phyloP scores from a whole-genome alignment of 192 early-diverging fungal genomes.

The Coemansia sp. region DNA sequence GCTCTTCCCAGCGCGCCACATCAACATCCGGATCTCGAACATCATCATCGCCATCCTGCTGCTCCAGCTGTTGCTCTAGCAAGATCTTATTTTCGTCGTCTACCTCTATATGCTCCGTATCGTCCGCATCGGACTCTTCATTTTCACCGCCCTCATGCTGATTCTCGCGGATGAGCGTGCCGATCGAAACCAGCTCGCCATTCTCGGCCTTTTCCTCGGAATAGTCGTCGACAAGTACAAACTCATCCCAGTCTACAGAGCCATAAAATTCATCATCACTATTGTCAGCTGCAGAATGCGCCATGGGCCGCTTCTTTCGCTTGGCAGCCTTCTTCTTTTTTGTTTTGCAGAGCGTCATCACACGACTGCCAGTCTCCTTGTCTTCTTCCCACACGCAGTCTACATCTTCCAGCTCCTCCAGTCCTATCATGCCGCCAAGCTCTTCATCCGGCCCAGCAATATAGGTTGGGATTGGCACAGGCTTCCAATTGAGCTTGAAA shows the following conservation, averaged over 20 bases:
- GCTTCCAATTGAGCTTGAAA: constrained; percentile 63
- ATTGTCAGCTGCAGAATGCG: background rate
- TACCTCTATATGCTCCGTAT: constrained; percentile 12
- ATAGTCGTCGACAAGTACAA: constrained; percentile 80
- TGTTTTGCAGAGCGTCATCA: constrained; percentile 63
- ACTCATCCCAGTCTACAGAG: constrained; percentile 50
- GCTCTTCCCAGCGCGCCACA: constrained; percentile 70
- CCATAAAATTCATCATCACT: constrained; percentile 13
- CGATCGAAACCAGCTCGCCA: constrained; percentile 41
- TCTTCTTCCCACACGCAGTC: constrained; percentile 73
- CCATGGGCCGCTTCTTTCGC: constrained; percentile 1
- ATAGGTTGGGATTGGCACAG: constrained; percentile 51
- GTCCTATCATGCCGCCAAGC: constrained; percentile 75
- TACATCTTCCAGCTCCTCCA: constrained; percentile 87
- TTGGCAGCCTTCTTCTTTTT: background rate
- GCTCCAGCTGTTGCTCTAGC: background rate
- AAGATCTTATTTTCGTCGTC: constrained; percentile 11
- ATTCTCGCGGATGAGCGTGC: constrained; percentile 21
- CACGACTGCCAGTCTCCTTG: constrained; percentile 59
- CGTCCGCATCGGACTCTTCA: constrained; percentile 12
- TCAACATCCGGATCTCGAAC: constrained; percentile 55
- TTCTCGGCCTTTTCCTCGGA: constrained; percentile 60
- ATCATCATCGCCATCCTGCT: constrained; percentile 22
- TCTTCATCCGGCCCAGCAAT: constrained; percentile 63
- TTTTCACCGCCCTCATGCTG: background rate